Evolutionary conservation across 352 stramenopile species (phyloP).

Genomic region (Phytophthora fragariaefolia): DNA sequence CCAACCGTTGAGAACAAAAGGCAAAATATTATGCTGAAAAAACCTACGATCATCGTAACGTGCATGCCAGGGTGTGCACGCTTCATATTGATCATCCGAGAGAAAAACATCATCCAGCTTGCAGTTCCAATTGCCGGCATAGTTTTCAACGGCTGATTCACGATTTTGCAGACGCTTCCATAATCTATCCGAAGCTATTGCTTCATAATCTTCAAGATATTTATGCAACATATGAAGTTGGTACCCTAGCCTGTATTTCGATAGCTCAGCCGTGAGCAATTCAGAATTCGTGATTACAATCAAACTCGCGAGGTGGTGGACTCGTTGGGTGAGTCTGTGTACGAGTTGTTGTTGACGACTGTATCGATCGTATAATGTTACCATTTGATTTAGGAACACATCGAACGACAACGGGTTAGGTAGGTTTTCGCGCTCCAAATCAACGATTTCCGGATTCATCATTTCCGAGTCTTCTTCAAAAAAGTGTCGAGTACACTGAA

Average conservation of each 20-base stretch:
- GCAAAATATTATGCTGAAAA: constrained; percentile 28
- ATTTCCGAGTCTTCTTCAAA: constrained; percentile 7
- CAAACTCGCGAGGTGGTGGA: constrained; percentile 30
- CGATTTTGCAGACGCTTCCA: constrained; percentile 43
- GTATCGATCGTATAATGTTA: constrained; percentile 18
- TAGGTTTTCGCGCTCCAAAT: background rate
- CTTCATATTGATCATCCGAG: constrained; percentile 41
- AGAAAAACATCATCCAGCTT: constrained; percentile 39
- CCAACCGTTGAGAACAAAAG: constrained; percentile 33
- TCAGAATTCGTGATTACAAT: constrained; percentile 5
- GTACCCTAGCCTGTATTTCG: constrained; percentile 33
- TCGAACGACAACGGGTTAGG: constrained; percentile 15
- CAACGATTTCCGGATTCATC: background rate
- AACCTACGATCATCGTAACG: constrained; percentile 18
- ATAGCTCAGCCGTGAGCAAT: constrained; percentile 6
- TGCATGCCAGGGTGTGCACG: constrained; percentile 37
- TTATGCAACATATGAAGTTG: constrained; percentile 42
- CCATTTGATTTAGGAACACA: constrained; percentile 20
- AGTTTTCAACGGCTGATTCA: constrained; percentile 34
- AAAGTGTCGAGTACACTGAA: constrained; percentile 11
- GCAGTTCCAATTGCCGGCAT: constrained; percentile 8
- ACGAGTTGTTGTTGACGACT: constrained; percentile 23
- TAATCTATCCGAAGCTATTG: constrained; percentile 45
- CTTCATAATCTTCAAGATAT: constrained; percentile 38
- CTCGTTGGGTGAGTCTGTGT: constrained; percentile 20